Percentiles rank a stretch among this genome's conserved stretches.
Conservation (phyloP, 1,139 yeast species). For the Debaryomyces nepalensis region DNA sequence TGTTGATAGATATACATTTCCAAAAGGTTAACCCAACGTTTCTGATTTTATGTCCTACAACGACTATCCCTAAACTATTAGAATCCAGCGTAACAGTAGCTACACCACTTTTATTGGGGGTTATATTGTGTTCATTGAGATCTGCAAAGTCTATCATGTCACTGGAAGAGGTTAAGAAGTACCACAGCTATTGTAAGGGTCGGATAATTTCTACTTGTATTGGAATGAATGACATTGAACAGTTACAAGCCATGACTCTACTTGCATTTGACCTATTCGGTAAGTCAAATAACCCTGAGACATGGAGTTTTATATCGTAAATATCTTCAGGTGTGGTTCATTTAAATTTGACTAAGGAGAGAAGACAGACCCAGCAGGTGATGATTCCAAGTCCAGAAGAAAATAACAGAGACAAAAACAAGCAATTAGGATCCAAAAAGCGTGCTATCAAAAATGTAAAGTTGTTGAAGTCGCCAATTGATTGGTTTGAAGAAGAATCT, state of each 20-base stretch:
- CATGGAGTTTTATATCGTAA: slow-evolving; percentile 29
- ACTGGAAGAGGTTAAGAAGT: not conserved
- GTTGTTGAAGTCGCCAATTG: slow-evolving; percentile 16
- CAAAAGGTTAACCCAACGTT: not conserved
- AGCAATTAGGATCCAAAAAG: slow-evolving; percentile 1
- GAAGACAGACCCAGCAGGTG: slow-evolving; percentile 2
- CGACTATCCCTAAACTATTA: not conserved
- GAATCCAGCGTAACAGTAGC: not conserved
- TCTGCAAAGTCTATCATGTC: not conserved
- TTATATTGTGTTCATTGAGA: not conserved
- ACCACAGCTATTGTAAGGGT: slow-evolving; percentile 16
- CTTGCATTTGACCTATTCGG: slow-evolving; percentile 32
- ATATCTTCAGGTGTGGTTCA: slow-evolving; percentile 13
- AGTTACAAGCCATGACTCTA: slow-evolving; percentile 30
- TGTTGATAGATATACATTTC: slow-evolving; percentile 1
- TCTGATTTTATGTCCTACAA: slow-evolving; percentile 1
- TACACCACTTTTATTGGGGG: slow-evolving; percentile 1
- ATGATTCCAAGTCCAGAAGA: slow-evolving; percentile 1
- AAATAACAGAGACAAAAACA: not conserved
- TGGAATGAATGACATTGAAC: slow-evolving; percentile 25
- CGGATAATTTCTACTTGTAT: slow-evolving; percentile 26
- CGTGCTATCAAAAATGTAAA: slow-evolving; percentile 19
- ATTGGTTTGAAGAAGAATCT: slow-evolving; percentile 29
- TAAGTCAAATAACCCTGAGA: slow-evolving; percentile 28
- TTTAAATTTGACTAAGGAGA: slow-evolving; percentile 8